Base-by-base conservation (phyloP, 148 eudicot genomes). In the Oxyria digyna region DNA sequence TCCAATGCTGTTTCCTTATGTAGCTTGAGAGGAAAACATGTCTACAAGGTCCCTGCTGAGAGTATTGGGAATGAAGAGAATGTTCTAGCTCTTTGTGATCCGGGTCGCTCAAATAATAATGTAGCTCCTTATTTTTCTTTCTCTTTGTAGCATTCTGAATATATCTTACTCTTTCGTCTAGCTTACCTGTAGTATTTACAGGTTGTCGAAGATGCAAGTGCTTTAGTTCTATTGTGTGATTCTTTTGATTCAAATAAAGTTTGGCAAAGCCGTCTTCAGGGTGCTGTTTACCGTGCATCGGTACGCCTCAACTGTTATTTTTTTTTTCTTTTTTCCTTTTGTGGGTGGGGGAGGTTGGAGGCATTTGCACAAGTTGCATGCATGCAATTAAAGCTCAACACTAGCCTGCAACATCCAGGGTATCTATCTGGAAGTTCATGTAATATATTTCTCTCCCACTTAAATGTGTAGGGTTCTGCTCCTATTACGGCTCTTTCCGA, bases 281-380 rank as follows among this genome's bases (percentile, higher is more conserved):
- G 89, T 74, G 97, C 96, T 52, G 78, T 91, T 71, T 94, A 90
- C 72, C 85, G 86, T 75, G 91, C 96, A 76, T 94, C 97, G 81
- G 99, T 94, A 85, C 52, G 43, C 41, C 67, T 67, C 32, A 26
- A 15, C 50, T 23, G 33, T 48, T 54, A 24, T 48, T 69, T 23
- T 42, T 35, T 37, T 67, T 8, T 42, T 42, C 13, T 11, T 43
- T 14, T 15, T 43, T 15, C 48, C 15, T 18, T 43, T 43, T 46
- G n/a, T 15, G 52, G 52, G 23, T 46, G 52, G 52, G 52, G 23
- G 23, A n/a, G 23, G 52, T n/a, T 46, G 17, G 52, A 46, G 23
- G 8, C 23, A 46, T 46, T 8, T 46, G 52, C 23, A 46, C 17
- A 52, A 21, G 59, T 52, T 23, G 2, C 29, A 52, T 52, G 29